phyloP scores from a whole-genome alignment of 2,329 filamentous ascomycete genomes.

The Beauveria medogensis region DNA sequence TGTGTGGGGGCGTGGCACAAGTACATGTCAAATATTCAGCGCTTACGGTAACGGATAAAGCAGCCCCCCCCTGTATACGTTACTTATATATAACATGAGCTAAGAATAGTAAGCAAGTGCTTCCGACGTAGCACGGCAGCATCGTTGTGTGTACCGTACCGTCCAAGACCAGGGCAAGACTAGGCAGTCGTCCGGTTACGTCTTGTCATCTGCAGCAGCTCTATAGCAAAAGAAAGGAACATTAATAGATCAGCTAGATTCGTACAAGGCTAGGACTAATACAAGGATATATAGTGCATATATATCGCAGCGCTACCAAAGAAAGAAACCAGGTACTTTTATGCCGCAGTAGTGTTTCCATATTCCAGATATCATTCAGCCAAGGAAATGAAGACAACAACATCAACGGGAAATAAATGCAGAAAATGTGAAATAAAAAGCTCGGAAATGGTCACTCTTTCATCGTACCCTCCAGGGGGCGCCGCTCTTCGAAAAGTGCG shows the following conservation, averaged over 20 bases:
- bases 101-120: no score
- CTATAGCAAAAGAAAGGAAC: no score
- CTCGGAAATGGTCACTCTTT: not conserved
- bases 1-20: no score
- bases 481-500: not conserved
- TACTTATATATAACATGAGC: no score
- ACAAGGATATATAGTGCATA: not conserved
- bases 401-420: not conserved
- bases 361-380: not conserved
- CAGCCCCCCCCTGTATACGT: no score
- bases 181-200: no score
- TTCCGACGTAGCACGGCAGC: no score
- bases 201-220: no score
- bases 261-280: not conserved
- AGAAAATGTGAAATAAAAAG: not conserved
- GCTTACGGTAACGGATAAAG: no score
- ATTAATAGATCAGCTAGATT: not conserved
- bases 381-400: not conserved
- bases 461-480: not conserved
- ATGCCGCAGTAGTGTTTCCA: not conserved
- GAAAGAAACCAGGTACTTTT: not conserved
- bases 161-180: no score
- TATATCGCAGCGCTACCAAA: not conserved
- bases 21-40: no score
- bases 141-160: no score